These are phyloP conservation scores for Globisporangium rhizosaccharum DNA, from an alignment of 352 stramenopile species.

Conservation along the genomic window DNA sequence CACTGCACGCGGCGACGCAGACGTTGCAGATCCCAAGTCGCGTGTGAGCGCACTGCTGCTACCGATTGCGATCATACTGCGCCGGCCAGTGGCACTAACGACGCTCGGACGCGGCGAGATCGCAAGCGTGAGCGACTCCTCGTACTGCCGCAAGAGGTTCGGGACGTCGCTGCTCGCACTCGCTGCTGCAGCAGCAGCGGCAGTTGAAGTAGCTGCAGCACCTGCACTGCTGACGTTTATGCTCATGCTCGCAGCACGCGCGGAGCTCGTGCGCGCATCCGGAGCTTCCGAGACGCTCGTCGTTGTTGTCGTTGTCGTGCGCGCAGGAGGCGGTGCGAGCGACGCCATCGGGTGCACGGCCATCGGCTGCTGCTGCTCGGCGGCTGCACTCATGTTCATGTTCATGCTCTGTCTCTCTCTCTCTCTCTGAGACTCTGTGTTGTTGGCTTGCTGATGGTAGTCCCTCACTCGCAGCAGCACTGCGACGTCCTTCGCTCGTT, in stretches of 20 bases:
- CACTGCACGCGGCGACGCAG: constrained; percentile 47
- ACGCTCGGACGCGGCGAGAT: constrained; percentile 19
- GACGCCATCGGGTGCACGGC: constrained; percentile 12
- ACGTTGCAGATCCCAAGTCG: not conserved
- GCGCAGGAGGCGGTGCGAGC: not conserved
- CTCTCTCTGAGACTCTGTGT: too few species aligned
- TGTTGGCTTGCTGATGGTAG: too few species aligned
- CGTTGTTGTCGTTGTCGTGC: not conserved
- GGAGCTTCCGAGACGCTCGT: constrained; percentile 2
- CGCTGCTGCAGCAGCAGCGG: not conserved
- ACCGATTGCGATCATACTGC: not conserved
- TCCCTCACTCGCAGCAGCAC: too few species aligned
- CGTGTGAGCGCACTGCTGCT: not conserved
- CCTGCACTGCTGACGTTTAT: not conserved
- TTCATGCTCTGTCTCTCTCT: too few species aligned
- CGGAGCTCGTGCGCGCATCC: constrained; percentile 4
- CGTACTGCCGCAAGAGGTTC: constrained; percentile 42
- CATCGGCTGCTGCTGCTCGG: constrained; percentile 9
- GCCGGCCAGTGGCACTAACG: not conserved
- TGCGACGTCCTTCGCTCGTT: too few species aligned
- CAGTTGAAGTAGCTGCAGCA: not conserved
- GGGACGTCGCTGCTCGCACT: constrained; percentile 4
- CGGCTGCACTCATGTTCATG: constrained; percentile 10
- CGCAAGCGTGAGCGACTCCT: constrained; percentile 37
- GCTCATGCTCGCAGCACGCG: constrained; percentile 7